A percentile compares a stretch with the other conserved stretches of the same genome.
These are phyloP conservation scores for Ilyonectria destructans DNA, from an alignment of 2,329 filamentous ascomycete species.

Conservation along the genomic window DNA sequence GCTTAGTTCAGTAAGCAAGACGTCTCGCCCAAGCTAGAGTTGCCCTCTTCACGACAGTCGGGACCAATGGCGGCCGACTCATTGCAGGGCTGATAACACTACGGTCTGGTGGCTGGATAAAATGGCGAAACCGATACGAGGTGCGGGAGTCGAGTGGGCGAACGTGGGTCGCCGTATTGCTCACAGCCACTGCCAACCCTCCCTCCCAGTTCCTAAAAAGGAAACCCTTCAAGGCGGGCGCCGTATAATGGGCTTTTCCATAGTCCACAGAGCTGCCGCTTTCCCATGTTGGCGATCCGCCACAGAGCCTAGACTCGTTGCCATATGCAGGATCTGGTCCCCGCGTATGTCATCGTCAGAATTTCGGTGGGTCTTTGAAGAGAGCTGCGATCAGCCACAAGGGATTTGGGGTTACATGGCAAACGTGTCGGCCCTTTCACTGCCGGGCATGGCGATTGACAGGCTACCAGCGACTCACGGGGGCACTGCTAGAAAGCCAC, in stretches of 20 bases:
- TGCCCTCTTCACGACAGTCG: constrained; percentile 38
- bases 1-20: constrained; percentile 18
- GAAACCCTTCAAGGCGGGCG: constrained; percentile 34
- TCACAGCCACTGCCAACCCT: constrained; percentile 44
- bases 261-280: constrained; percentile 34
- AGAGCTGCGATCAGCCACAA: constrained; percentile 35
- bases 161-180: constrained; percentile 46
- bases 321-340: constrained; percentile 35
- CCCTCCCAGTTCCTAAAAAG: constrained; percentile 38
- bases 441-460: constrained; percentile 22
- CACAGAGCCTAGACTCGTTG: constrained; percentile 34
- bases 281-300: constrained; percentile 35
- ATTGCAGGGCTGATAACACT: constrained; percentile 47
- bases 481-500: constrained; percentile 42
- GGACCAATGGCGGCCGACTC: constrained; percentile 43
- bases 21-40: constrained; percentile 23
- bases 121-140: constrained; percentile 51
- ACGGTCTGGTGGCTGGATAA: constrained; percentile 42
- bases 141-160: constrained; percentile 39
- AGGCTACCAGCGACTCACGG: constrained; percentile 11
- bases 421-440: constrained; percentile 25
- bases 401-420: constrained; percentile 5
- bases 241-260: constrained; percentile 37
- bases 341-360: constrained; percentile 40
- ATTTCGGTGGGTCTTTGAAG: background rate